A percentile compares a stretch with the other conserved stretches of the same genome.
These are phyloP conservation scores for Suhomyces vadensis DNA, from an alignment of 805 yeast species.

Conservation along the genomic window DNA sequence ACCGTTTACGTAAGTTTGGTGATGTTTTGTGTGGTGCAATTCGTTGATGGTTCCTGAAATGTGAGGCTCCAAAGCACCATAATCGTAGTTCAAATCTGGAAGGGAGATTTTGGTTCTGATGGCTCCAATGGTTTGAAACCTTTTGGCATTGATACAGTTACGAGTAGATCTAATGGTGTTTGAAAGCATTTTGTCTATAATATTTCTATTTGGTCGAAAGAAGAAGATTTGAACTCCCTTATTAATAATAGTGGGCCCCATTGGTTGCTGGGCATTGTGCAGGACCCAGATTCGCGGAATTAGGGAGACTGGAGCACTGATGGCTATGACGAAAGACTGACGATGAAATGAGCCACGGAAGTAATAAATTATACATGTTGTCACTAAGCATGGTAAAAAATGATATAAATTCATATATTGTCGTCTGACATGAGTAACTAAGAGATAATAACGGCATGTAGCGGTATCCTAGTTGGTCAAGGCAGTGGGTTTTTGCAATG, in stretches of 20 bases:
- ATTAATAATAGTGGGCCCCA: background rate
- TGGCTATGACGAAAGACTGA: no score
- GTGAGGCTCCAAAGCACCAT: slow-evolving; percentile 81
- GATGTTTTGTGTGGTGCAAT: slow-evolving; percentile 86
- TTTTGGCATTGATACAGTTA: background rate
- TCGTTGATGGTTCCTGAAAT: slow-evolving; percentile 87
- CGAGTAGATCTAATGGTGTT: slow-evolving; percentile 4
- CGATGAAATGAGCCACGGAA: no score
- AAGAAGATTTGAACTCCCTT: background rate
- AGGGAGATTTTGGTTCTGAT: slow-evolving; percentile 67
- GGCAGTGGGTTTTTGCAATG: no score
- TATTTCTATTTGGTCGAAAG: background rate
- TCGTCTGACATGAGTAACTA: no score
- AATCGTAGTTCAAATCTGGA: slow-evolving; percentile 83
- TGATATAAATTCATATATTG: no score
- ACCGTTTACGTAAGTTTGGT: slow-evolving; percentile 87
- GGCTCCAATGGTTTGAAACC: slow-evolving; percentile 11
- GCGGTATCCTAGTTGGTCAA: no score
- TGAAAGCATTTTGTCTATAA: slow-evolving; percentile 2
- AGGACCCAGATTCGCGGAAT: no score
- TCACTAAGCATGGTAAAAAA: no score
- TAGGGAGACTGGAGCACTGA: no score
- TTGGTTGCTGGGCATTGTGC: slow-evolving; percentile 10
- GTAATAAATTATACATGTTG: no score
- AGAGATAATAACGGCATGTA: no score